Evolutionary conservation across 2,329 filamentous ascomycete genomes (phyloP), one percentile per base, ranked within the genome.

Genomic region (Colletotrichum tofieldiae): DNA sequence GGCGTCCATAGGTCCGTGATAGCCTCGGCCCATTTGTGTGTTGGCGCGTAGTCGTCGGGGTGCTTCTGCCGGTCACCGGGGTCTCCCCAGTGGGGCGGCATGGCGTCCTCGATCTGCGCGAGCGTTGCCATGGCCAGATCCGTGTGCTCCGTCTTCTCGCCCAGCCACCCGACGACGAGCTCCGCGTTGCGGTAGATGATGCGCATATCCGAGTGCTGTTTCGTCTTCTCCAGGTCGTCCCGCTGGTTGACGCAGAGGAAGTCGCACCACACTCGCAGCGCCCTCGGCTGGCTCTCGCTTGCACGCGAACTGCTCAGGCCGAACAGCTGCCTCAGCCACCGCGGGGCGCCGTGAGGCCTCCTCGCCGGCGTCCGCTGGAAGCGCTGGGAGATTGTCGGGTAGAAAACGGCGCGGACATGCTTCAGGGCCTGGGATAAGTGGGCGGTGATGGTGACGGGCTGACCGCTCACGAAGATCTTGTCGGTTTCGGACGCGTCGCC

Each of bases 161-260:
- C 79, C 41, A 81, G 62, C 79, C 79, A 81, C 32, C 80, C 79
- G 16, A 81, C 78, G 32, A 81, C 80, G 58, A 80, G 76, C 65
- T 78, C 76, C n/a, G 78, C 79, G 41, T 75, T 73, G 39, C 77
- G 77, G 56, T 80, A 81, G 45, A 79, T 75, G 49, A 75, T 75
- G 45, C 75, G 73, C 79, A 81, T 78, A 66, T 78, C 77, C 35
- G 76, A 61, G 49, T 77, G 75, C 58, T 77, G 76, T 52, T 77
- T 77, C 12, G 75, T 65, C 69, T 80, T 77, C 66, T 81, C 79
- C 39, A 72, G 74, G 51, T 75, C 72, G 47, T 80, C 76, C n/a
- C 72, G 69, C 7, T 74, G 64, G 70, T 81, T 78, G 67, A 81
- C 73, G 66, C 79, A 81, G 23, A 81, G 74, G 39, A 77, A 72